Percentiles rank a stretch among this genome's conserved stretches.
Conservation (phyloP, 305 asterid genomes). For the Rubia balearica region DNA sequence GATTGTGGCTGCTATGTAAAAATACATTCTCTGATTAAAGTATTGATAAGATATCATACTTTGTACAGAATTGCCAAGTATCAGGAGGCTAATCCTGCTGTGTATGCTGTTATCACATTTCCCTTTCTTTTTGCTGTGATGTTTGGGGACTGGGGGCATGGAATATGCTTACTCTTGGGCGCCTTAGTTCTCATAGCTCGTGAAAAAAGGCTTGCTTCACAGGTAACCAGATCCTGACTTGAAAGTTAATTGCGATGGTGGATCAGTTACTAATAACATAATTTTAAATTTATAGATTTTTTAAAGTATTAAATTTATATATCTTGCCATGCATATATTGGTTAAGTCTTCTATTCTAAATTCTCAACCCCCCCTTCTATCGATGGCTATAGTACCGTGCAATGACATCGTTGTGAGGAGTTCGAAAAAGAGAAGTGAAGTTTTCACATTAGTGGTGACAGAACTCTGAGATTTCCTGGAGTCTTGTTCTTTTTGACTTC, state of each 20-base stretch:
- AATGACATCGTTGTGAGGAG: too few relatives aligned
- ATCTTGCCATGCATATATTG: neutral
- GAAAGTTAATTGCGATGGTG: neutral
- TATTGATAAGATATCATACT: conserved; percentile 19
- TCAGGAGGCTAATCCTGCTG: conserved; percentile 97
- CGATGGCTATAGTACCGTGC: too few relatives aligned
- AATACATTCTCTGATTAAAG: neutral
- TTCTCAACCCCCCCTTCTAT: too few relatives aligned
- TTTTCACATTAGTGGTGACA: too few relatives aligned
- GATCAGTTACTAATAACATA: conserved; percentile 1
- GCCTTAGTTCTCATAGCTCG: conserved; percentile 70
- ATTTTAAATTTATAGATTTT: neutral
- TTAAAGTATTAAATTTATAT: neutral
- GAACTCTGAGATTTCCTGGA: neutral
- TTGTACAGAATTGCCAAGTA: conserved; percentile 81
- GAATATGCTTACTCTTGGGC: conserved; percentile 82
- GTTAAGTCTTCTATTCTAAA: neutral
- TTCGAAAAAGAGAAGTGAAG: too few relatives aligned
- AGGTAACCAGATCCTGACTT: conserved; percentile 43
- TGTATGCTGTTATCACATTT: conserved; percentile 79
- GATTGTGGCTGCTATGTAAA: neutral
- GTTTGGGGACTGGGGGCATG: conserved; percentile 99
- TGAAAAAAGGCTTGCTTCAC: conserved; percentile 73
- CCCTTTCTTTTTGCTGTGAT: conserved; percentile 99
- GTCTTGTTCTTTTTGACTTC: neutral